Evolutionary conservation across 768 basidiomycete genomes (phyloP).

Genomic region (Lactarius sp.): DNA sequence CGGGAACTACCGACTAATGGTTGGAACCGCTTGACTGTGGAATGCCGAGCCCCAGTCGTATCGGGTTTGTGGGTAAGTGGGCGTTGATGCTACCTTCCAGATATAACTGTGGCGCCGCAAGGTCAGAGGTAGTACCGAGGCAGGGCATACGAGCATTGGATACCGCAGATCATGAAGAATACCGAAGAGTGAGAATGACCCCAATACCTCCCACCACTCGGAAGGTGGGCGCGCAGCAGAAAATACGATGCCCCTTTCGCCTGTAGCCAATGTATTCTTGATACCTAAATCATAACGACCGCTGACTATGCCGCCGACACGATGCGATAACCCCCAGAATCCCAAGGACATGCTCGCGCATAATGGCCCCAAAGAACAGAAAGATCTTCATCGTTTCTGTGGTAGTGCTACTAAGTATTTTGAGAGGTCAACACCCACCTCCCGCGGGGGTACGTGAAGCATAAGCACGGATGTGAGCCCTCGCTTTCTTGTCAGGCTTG

Average conservation of each 20-base stretch:
- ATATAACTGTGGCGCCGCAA: conserved; percentile 43
- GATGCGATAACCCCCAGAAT: background rate
- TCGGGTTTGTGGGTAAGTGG: background rate
- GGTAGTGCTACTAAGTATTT: conserved; percentile 32
- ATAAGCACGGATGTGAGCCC: conserved; percentile 27
- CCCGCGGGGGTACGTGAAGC: conserved; percentile 41
- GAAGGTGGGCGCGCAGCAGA: conserved; percentile 58
- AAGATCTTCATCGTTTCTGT: conserved; percentile 37
- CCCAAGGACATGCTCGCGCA: conserved; percentile 33
- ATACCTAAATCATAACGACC: conserved; percentile 54
- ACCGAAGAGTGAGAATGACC: conserved; percentile 42
- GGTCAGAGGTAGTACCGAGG: background rate
- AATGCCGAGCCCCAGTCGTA: background rate
- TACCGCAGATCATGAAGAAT: conserved; percentile 49
- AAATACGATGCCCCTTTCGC: conserved; percentile 64
- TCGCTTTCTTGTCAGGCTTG: conserved; percentile 48
- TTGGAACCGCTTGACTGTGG: background rate
- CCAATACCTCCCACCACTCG: conserved; percentile 46
- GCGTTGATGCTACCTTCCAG: conserved; percentile 46
- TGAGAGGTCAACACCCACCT: conserved; percentile 35
- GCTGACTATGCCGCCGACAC: conserved; percentile 40
- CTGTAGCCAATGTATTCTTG: conserved; percentile 50
- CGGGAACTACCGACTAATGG: background rate
- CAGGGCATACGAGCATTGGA: background rate
- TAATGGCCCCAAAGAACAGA: conserved; percentile 40